Evolutionary conservation across 1,139 yeast species (phyloP).

Genomic region (Hemisphaericaspora xylofermentans): DNA sequence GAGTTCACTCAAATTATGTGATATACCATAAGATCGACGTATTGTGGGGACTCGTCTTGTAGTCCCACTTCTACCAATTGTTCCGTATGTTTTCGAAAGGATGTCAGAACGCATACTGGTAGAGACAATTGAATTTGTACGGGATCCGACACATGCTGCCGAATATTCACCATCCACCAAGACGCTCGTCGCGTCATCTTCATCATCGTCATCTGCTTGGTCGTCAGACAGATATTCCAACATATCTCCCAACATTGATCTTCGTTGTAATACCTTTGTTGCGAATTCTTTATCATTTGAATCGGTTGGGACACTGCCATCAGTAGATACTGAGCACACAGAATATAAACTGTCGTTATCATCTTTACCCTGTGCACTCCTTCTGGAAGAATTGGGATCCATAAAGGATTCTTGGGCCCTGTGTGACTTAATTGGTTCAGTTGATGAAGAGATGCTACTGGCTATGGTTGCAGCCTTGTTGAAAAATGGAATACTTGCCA

Average conservation of each 20-base stretch:
- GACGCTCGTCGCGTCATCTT: background rate
- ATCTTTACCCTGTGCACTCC: background rate
- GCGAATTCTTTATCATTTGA: conserved; percentile 14
- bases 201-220: conserved; percentile 12
- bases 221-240: conserved; percentile 42
- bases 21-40: conserved; percentile 10
- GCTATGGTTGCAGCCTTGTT: background rate
- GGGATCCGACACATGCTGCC: background rate
- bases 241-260: conserved; percentile 49
- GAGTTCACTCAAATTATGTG: conserved; percentile 10
- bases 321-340: background rate
- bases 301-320: conserved; percentile 3
- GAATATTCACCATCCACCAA: background rate
- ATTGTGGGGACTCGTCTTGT: conserved; percentile 4
- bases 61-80: conserved; percentile 7
- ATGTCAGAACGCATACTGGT: conserved; percentile 7
- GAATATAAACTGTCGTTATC: background rate
- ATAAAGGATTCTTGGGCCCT: background rate
- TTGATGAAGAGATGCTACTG: background rate
- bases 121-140: conserved; percentile 4
- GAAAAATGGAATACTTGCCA: background rate
- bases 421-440: conserved; percentile 1
- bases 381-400: background rate
- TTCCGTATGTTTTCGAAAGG: conserved; percentile 11
- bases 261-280: conserved; percentile 27